Conservation (phyloP, 2,329 filamentous ascomycete genomes). For the Fusarium luffae region DNA sequence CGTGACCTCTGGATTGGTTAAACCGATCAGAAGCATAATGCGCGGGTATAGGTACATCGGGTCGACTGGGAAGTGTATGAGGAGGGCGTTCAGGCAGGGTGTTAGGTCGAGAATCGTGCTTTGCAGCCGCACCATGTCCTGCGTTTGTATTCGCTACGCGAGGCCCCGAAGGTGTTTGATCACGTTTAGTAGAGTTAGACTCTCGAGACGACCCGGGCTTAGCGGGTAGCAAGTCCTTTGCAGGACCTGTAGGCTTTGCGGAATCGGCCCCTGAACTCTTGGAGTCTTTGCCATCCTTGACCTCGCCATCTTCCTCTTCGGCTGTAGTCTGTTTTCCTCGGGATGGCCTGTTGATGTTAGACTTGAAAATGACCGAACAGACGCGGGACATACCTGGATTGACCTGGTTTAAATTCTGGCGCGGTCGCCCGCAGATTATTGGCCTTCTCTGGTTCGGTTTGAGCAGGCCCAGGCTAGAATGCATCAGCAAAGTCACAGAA, state of each 20-base stretch:
- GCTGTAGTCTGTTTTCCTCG: conserved; percentile 43
- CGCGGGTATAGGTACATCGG: conserved; percentile 66
- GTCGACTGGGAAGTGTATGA: conserved; percentile 64
- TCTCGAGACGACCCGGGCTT: conserved; percentile 48
- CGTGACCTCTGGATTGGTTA: conserved; percentile 54
- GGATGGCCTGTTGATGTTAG: conserved; percentile 27
- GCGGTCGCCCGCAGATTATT: conserved; percentile 68
- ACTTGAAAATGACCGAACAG: not conserved
- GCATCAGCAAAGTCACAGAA: conserved; percentile 32
- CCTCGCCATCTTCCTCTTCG: conserved; percentile 79
- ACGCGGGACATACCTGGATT: conserved; percentile 50
- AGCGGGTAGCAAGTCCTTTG: conserved; percentile 51
- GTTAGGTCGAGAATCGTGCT: conserved; percentile 49
- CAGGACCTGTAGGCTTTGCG: conserved; percentile 18
- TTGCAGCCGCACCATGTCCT: conserved; percentile 25
- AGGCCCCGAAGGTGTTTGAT: conserved; percentile 37
- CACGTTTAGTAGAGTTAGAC: conserved; percentile 42
- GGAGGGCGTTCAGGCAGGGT: conserved; percentile 53
- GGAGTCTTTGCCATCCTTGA: conserved; percentile 66
- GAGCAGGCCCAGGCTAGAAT: conserved; percentile 45
- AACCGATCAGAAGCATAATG: conserved; percentile 61
- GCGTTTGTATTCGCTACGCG: conserved; percentile 45
- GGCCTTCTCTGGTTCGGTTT: conserved; percentile 47
- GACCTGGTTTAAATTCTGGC: conserved; percentile 70
- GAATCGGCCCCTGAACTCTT: conserved; percentile 35